A percentile compares a stretch with the other conserved stretches of the same genome.
phyloP scores from a whole-genome alignment of 805 yeast genomes.

The Lachancea nothofagi region DNA sequence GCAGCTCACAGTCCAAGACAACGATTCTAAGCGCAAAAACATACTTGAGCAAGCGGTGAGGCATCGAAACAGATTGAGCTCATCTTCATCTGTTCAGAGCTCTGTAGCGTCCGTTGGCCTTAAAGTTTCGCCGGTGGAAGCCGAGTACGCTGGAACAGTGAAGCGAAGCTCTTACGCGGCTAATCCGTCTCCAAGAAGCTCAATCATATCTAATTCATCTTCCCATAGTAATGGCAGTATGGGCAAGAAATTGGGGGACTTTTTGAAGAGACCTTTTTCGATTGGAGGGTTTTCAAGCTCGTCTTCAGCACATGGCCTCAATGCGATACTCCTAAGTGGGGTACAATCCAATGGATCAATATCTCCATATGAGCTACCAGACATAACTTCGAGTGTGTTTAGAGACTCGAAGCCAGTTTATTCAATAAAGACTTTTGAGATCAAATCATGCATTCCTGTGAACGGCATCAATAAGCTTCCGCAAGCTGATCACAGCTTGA shows the following conservation, averaged over 20 bases:
- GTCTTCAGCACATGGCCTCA: constrained; percentile 25
- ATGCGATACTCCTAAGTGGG: constrained; percentile 30
- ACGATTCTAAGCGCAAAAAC: constrained; percentile 32
- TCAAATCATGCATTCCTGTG: constrained; percentile 34
- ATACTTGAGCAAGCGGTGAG: constrained; percentile 27
- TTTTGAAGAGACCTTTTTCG: constrained; percentile 61
- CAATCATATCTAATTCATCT: constrained; percentile 16
- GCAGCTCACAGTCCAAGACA: constrained; percentile 34
- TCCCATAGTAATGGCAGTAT: constrained; percentile 23
- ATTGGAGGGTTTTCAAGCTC: constrained; percentile 38
- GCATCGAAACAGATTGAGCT: constrained; percentile 16
- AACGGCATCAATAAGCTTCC: constrained; percentile 32
- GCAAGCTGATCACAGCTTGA: constrained; percentile 31
- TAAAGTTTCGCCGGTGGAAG: not conserved
- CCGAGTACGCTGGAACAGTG: not conserved
- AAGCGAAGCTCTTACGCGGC: constrained; percentile 24
- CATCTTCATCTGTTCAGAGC: constrained; percentile 6
- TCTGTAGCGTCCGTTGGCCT: constrained; percentile 10
- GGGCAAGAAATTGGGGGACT: constrained; percentile 49
- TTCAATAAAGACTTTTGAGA: constrained; percentile 41
- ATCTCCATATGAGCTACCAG: constrained; percentile 55
- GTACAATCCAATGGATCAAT: constrained; percentile 37
- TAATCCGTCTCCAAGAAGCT: constrained; percentile 15
- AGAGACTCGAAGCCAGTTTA: constrained; percentile 45
- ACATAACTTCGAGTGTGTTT: constrained; percentile 38